phyloP scores from a whole-genome alignment of 78 protist genomes.

The Protostelium mycophagum region DNA sequence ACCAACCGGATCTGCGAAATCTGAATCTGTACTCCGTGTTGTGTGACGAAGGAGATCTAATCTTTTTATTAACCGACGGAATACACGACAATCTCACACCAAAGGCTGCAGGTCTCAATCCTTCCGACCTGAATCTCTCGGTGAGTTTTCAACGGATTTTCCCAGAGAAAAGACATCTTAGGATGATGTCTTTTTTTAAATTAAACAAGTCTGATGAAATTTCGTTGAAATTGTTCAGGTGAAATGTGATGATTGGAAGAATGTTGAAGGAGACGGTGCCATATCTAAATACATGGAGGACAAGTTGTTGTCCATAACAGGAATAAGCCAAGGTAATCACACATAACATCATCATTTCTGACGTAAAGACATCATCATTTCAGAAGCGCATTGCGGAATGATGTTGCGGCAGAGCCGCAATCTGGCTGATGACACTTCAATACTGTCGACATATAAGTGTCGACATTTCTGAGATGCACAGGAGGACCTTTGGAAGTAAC shows the following conservation, averaged over 20 bases:
- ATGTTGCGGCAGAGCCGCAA: no score
- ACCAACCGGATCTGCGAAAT: constrained; percentile 60
- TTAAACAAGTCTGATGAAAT: no score
- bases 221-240: no score
- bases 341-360: neutral
- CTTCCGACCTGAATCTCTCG: constrained; percentile 1
- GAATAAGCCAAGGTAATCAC: neutral
- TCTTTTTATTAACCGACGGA: constrained; percentile 40
- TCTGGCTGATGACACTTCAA: no score
- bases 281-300: neutral
- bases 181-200: no score
- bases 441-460: neutral
- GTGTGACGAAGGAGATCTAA: constrained; percentile 38
- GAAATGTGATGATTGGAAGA: neutral
- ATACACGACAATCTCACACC: constrained; percentile 61
- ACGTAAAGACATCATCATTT: neutral
- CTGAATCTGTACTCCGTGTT: constrained; percentile 38
- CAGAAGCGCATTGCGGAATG: no score
- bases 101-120: constrained; percentile 42
- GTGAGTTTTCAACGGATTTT: no score
- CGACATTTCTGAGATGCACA: neutral
- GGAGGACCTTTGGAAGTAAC: neutral
- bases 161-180: no score
- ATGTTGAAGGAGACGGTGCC: neutral
- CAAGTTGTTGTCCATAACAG: neutral